A percentile compares a stretch with the other conserved stretches of the same genome.
Evolutionary conservation across 257 asterid species (phyloP).

Genomic region (Nicotiana benthamiana): DNA sequence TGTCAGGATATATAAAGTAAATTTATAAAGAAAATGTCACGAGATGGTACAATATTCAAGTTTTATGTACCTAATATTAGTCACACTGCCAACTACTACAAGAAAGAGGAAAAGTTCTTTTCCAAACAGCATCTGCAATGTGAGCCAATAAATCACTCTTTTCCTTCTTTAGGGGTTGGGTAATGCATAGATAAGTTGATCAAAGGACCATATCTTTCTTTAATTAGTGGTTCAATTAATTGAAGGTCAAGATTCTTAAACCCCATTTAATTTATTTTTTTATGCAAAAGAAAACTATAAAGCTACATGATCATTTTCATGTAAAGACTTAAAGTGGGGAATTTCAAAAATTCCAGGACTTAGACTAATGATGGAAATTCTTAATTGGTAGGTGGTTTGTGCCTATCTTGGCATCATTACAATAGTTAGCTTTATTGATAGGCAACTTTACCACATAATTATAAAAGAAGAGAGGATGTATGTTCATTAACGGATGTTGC

Average conservation of each 20-base stretch:
- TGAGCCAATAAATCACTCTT: not conserved
- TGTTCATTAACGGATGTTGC: not conserved
- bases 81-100: not conserved
- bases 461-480: not conserved
- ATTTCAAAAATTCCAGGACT: not conserved
- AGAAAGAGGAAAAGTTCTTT: not conserved
- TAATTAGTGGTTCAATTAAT: not conserved
- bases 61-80: not conserved
- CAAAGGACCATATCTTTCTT: not conserved
- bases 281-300: not conserved
- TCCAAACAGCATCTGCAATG: not conserved
- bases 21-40: not conserved
- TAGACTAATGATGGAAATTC: slow-evolving; percentile 4
- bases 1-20: not conserved
- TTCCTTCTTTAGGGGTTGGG: not conserved
- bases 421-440: slow-evolving; percentile 9
- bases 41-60: not conserved
- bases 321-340: not conserved
- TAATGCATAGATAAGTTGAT: not conserved
- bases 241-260: not conserved
- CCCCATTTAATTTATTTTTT: not conserved
- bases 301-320: slow-evolving; percentile 15
- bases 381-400: slow-evolving; percentile 20
- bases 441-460: not conserved
- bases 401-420: slow-evolving; percentile 7